Evolutionary conservation across 2,329 filamentous ascomycete species (phyloP).

Genomic region (Myriosclerotinia curreyana): DNA sequence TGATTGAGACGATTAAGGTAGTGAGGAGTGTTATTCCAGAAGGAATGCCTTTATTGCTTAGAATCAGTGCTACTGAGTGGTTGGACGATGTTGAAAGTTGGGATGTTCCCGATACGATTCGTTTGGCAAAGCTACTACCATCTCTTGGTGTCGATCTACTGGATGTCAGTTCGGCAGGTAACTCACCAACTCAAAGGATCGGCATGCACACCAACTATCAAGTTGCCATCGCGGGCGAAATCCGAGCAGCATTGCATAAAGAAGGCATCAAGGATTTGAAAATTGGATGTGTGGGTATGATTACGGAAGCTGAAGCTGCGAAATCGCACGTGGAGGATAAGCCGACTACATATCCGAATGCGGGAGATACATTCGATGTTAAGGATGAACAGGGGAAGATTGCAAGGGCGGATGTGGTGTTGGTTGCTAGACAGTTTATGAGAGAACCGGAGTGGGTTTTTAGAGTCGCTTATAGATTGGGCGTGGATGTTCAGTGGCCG

Average conservation of each 20-base stretch:
- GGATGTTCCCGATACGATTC: slow-evolving; percentile 44
- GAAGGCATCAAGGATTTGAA: slow-evolving; percentile 53
- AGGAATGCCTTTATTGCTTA: slow-evolving; percentile 55
- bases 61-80: slow-evolving; percentile 63
- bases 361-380: slow-evolving; percentile 44
- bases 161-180: slow-evolving; percentile 77
- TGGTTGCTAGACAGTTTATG: slow-evolving; percentile 72
- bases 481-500: slow-evolving; percentile 67
- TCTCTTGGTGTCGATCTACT: slow-evolving; percentile 75
- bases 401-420: slow-evolving; percentile 63
- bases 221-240: slow-evolving; percentile 65
- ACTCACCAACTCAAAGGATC: slow-evolving; percentile 52
- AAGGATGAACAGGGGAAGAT: slow-evolving; percentile 31
- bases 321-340: slow-evolving; percentile 44
- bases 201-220: slow-evolving; percentile 64
- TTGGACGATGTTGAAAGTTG: slow-evolving; percentile 45
- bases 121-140: slow-evolving; percentile 67
- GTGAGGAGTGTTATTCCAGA: slow-evolving; percentile 52
- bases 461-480: slow-evolving; percentile 68
- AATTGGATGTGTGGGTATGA: slow-evolving; percentile 72
- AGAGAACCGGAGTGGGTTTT: slow-evolving; percentile 78
- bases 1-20: slow-evolving; percentile 52
- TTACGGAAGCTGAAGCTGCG: slow-evolving; percentile 58
- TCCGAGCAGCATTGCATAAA: slow-evolving; percentile 62
- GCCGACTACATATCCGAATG: slow-evolving; percentile 38